Percentiles rank a stretch among this genome's conserved stretches.
Evolutionary conservation across 1,284 basidiomycete species (phyloP).

Genomic region (Ustilago xerochloae): DNA sequence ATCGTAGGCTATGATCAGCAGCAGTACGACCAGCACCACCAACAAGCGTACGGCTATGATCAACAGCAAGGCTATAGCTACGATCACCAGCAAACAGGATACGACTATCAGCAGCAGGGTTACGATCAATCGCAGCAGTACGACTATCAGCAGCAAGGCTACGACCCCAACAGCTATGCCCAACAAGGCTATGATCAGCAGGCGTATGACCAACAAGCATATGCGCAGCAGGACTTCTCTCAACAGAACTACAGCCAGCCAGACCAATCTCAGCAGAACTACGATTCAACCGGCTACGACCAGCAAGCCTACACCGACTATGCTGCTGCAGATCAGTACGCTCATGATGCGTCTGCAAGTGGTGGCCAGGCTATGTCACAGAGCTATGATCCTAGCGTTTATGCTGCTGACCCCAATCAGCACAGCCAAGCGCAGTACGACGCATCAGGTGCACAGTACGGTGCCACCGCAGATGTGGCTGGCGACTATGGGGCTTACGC

Average conservation of each 20-base stretch:
- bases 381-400: constrained; percentile 22
- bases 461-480: neutral
- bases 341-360: constrained; percentile 11
- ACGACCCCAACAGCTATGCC: constrained; percentile 20
- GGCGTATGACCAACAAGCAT: constrained; percentile 8
- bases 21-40: constrained; percentile 24
- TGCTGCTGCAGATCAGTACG: constrained; percentile 17
- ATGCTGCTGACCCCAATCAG: constrained; percentile 4
- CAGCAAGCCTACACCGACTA: constrained; percentile 21
- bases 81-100: constrained; percentile 15
- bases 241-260: constrained; percentile 7
- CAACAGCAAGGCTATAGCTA: constrained; percentile 21
- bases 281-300: constrained; percentile 15
- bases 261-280: constrained; percentile 15
- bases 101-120: constrained; percentile 15
- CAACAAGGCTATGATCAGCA: constrained; percentile 26
- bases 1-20: constrained; percentile 23
- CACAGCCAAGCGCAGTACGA: constrained; percentile 17
- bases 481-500: constrained; percentile 15
- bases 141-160: constrained; percentile 15
- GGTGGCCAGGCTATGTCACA: neutral
- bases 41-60: constrained; percentile 22
- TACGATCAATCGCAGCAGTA: constrained; percentile 32
- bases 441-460: constrained; percentile 4
- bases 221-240: constrained; percentile 11